Conservation (phyloP, 306 rosid genomes). For the Prunus kanzakura region DNA sequence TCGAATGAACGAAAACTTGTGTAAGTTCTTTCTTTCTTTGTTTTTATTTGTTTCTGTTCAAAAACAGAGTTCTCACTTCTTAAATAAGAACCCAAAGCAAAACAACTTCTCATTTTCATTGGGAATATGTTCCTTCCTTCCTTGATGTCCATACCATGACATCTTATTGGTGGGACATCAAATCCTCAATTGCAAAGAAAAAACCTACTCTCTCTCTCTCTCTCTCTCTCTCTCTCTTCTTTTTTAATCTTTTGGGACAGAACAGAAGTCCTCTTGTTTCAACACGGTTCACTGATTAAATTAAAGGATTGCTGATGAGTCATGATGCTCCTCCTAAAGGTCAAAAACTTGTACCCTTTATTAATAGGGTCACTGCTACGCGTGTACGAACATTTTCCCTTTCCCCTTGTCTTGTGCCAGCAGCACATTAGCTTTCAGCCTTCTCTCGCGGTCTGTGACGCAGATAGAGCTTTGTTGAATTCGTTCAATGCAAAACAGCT, state of each 20-base stretch:
- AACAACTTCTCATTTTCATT: not conserved
- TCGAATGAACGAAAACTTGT: not conserved
- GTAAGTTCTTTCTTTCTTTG: not conserved
- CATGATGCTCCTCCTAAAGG: slow-evolving; percentile 5
- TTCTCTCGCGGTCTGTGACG: not conserved
- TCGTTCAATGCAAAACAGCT: slow-evolving; percentile 31
- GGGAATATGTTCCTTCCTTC: not conserved
- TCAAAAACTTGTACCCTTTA: slow-evolving; percentile 1
- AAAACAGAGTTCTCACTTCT: not conserved
- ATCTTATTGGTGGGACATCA: not conserved
- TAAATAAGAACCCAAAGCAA: too few species aligned
- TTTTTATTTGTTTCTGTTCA: not conserved
- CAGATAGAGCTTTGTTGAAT: slow-evolving; percentile 9
- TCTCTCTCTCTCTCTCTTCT: too few species aligned
- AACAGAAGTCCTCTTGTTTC: too few species aligned
- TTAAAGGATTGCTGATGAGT: not conserved
- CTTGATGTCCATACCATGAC: not conserved
- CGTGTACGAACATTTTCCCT: not conserved
- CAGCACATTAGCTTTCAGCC: not conserved
- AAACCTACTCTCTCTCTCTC: too few species aligned
- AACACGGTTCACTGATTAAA: not conserved
- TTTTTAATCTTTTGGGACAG: too few species aligned
- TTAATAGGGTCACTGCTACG: not conserved
- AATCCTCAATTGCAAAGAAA: too few species aligned
- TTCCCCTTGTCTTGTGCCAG: not conserved